Evolutionary conservation across 2,329 filamentous ascomycete species (phyloP).

Genomic region (Calonectria fujianensis): DNA sequence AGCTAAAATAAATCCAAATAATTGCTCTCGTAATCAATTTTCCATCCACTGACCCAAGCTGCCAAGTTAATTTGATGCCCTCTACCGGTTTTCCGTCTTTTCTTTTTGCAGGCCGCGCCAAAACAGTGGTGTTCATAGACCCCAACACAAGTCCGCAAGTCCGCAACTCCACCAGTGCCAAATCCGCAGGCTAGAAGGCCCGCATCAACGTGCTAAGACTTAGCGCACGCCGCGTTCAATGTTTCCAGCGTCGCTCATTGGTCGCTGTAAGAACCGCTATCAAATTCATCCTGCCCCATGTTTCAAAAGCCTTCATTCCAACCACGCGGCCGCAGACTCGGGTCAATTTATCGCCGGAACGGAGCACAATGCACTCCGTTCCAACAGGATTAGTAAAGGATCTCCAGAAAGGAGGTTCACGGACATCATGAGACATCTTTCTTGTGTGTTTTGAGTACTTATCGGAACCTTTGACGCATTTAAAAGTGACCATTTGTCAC

Average conservation of each 20-base stretch:
- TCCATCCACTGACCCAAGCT: background rate
- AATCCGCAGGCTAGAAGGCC: background rate
- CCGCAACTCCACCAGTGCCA: background rate
- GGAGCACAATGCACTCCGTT: background rate
- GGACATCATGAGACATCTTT: background rate
- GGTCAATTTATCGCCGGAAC: background rate
- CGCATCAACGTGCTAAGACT: background rate
- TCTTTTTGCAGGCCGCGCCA: background rate
- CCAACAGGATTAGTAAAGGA: background rate
- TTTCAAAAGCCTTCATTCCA: background rate
- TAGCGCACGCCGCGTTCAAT: background rate
- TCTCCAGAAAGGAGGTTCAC: background rate
- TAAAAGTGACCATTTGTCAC: background rate
- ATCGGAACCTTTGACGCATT: too few relatives aligned
- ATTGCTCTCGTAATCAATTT: background rate
- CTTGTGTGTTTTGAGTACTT: background rate
- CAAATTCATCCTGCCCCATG: background rate
- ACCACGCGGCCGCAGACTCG: background rate
- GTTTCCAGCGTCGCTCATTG: background rate
- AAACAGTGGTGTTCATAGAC: background rate
- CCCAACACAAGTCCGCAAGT: conserved; percentile 12
- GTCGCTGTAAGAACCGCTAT: background rate
- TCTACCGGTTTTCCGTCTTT: background rate
- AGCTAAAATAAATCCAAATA: background rate
- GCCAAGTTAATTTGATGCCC: background rate